Evolutionary conservation across 306 rosid genomes (phyloP).

Genomic region (Cicer arietinum): DNA sequence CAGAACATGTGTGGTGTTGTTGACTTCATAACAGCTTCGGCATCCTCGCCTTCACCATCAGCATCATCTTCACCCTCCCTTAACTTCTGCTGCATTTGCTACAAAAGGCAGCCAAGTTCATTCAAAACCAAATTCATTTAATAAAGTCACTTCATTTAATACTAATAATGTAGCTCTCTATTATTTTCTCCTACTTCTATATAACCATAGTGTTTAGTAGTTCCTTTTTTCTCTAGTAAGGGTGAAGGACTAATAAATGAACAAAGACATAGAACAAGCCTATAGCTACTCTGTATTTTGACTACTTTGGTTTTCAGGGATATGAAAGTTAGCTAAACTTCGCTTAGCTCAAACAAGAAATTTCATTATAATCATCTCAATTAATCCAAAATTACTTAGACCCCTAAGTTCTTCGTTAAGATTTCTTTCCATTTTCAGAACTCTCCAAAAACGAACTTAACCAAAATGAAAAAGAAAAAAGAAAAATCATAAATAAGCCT

Average conservation of each 20-base stretch:
- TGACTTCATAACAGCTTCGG: slow-evolving; percentile 61
- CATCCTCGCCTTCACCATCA: slow-evolving; percentile 69
- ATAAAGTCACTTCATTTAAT: slow-evolving; percentile 8
- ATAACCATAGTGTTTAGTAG: neutral
- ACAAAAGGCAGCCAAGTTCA: slow-evolving; percentile 27
- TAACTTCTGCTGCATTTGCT: slow-evolving; percentile 62
- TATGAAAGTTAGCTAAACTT: neutral
- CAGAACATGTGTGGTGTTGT: slow-evolving; percentile 95
- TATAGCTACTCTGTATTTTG: neutral
- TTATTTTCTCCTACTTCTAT: neutral
- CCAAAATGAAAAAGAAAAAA: neutral
- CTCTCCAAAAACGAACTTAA: slow-evolving; percentile 30
- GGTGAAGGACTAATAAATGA: slow-evolving; percentile 13
- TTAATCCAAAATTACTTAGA: slow-evolving; percentile 8
- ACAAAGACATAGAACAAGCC: slow-evolving; percentile 13
- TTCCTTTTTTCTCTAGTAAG: neutral
- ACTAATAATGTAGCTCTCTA: neutral
- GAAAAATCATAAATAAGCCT: slow-evolving; percentile 36
- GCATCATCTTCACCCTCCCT: slow-evolving; percentile 58
- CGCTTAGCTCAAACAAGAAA: slow-evolving; percentile 11
- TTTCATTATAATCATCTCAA: neutral
- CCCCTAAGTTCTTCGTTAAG: slow-evolving; percentile 12
- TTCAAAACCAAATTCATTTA: slow-evolving; percentile 33
- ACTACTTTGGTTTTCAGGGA: neutral
- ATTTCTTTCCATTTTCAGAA: slow-evolving; percentile 29